phyloP scores from a whole-genome alignment of 2,329 filamentous ascomycete species.

The Camptophora hylomeconis region DNA sequence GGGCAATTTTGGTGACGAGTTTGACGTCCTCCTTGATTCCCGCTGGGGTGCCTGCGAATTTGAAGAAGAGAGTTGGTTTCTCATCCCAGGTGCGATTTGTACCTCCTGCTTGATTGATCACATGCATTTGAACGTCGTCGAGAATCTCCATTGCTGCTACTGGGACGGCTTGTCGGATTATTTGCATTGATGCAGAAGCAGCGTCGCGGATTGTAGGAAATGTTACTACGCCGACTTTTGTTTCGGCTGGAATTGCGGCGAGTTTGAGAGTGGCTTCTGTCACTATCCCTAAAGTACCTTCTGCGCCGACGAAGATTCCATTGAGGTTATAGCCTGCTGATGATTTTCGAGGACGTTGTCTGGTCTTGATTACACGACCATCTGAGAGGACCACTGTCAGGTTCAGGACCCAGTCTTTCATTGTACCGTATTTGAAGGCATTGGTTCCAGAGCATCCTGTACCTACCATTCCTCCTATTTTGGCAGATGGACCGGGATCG shows the following conservation, averaged over 20 bases:
- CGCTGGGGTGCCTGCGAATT: conserved; percentile 57
- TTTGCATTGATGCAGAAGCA: conserved; percentile 57
- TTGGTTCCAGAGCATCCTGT: conserved; percentile 55
- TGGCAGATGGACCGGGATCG: conserved; percentile 60
- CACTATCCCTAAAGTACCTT: conserved; percentile 68
- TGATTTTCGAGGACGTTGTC: conserved; percentile 63
- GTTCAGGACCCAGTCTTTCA: conserved; percentile 65
- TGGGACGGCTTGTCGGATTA: conserved; percentile 63
- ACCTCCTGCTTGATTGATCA: conserved; percentile 62
- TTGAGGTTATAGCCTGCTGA: conserved; percentile 77
- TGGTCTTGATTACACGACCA: conserved; percentile 55
- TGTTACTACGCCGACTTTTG: conserved; percentile 64
- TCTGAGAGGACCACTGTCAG: conserved; percentile 59
- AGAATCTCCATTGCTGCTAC: conserved; percentile 73
- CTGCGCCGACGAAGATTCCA: conserved; percentile 64
- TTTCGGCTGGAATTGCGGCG: conserved; percentile 61
- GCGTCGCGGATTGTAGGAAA: conserved; percentile 68
- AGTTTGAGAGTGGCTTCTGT: conserved; percentile 76
- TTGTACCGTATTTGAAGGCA: conserved; percentile 54
- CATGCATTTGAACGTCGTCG: conserved; percentile 78
- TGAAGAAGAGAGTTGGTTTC: conserved; percentile 70
- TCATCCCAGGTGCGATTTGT: conserved; percentile 54
- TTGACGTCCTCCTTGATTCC: conserved; percentile 65
- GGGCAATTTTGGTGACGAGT: conserved; percentile 52
- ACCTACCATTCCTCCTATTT: conserved; percentile 48